Evolutionary conservation across 2,329 filamentous ascomycete species (phyloP), one percentile per base, ranked within the genome.

Genomic region (Ophiostoma piceae): DNA sequence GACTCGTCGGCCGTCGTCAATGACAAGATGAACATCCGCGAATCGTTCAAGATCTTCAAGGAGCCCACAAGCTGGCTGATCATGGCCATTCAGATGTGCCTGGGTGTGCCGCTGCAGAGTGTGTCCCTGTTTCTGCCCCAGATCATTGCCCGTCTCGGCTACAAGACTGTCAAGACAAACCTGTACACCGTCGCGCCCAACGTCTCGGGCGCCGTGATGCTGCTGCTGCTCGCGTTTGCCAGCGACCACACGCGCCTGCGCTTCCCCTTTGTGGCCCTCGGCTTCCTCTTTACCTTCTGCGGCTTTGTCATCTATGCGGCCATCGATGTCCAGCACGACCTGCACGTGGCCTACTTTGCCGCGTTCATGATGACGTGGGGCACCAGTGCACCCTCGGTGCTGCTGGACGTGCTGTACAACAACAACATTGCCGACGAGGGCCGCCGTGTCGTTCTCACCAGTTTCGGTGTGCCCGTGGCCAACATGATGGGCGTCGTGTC

Each of bases 361-460:
- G 87, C 85, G 69, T 94, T 93, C 77, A 90, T 93, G 88, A 92
- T 93, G 89, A 90, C 87, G 8, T 92, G 90, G 88, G 91, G 91
- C 19, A 92, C 90, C 0, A 89, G 87, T 0, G 90, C 90, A 0
- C 90, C 91, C 0, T 90, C 87, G 0, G 90, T 93, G 9, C 81
- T 94, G 14, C 81, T 89, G 80, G 82, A 87, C 70, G 37, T 81
- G 77, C 70, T 74, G 88, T 93, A 92, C 79, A 94, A 92, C 80
- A 94, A 94, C 81, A 94, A 94, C 76, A 85, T 92, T 70, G 90
- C 90, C 0, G 85, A 94, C 75, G 91, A 94, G 78, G 88, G 89
- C 70, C 86, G 88, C 51, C 88, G 91, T 66, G 83, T 92, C 6
- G 83, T 88, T 0, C 81, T 92, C 16, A 93, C 90, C 0, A 88